Percentiles rank a stretch among this genome's conserved stretches.
These are phyloP conservation scores for Colletotrichum somersetense DNA, from an alignment of 2,329 filamentous ascomycete species.

Conservation along the genomic window DNA sequence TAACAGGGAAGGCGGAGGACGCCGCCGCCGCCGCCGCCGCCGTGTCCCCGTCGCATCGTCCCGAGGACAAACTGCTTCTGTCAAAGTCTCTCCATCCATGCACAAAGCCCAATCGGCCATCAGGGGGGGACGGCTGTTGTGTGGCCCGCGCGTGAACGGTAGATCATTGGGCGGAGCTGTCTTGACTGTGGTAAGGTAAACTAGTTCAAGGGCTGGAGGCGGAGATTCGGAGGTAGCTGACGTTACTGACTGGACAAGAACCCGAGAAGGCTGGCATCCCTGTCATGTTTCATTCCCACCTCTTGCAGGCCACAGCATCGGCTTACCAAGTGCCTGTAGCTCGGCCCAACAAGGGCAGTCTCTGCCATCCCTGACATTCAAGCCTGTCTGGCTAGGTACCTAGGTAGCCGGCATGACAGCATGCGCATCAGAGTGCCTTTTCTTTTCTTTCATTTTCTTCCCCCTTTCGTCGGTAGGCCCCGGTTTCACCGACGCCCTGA, in stretches of 20 bases:
- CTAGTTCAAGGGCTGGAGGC: slow-evolving; percentile 1
- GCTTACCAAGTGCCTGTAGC: slow-evolving; percentile 13
- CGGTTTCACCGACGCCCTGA: slow-evolving; percentile 43
- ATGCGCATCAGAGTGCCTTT: slow-evolving; percentile 34
- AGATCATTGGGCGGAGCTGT: slow-evolving; percentile 27
- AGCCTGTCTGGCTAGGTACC: slow-evolving; percentile 16
- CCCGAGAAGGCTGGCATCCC: slow-evolving; percentile 21
- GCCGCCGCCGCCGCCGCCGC: not conserved
- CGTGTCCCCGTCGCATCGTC: slow-evolving; percentile 23
- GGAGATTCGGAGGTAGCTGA: slow-evolving; percentile 6
- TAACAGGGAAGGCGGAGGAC: not conserved
- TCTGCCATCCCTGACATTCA: slow-evolving; percentile 27
- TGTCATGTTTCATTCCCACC: slow-evolving; percentile 41
- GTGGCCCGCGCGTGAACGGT: slow-evolving; percentile 34
- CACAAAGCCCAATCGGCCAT: slow-evolving; percentile 21
- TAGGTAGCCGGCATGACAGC: not conserved
- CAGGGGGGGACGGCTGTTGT: slow-evolving; percentile 25
- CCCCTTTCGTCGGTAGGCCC: slow-evolving; percentile 42
- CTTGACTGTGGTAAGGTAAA: slow-evolving; percentile 7
- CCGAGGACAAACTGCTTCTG: slow-evolving; percentile 32
- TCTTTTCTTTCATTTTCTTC: not conserved
- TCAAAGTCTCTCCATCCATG: slow-evolving; percentile 37
- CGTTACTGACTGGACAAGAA: slow-evolving; percentile 6
- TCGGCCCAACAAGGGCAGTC: not conserved
- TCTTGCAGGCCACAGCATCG: slow-evolving; percentile 25